These are phyloP conservation scores for Eutrema yunnanense DNA, from an alignment of 345 rosid genomes.

Conservation along the genomic window DNA sequence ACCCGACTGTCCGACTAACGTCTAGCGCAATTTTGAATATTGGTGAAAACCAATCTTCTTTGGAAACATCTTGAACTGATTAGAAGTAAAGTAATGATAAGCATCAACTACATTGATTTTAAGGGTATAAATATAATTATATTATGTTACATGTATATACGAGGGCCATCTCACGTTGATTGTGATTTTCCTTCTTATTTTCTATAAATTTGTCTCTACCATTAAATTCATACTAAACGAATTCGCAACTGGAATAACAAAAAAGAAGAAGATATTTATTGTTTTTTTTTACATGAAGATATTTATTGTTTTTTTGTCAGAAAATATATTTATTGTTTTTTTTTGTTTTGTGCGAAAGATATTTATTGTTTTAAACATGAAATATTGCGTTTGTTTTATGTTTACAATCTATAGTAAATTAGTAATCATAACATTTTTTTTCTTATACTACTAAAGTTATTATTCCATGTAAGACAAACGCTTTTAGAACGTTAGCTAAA, in stretches of 20 bases:
- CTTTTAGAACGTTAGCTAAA: neutral
- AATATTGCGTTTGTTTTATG: neutral
- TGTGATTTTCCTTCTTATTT: constrained; percentile 19
- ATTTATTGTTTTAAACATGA: neutral
- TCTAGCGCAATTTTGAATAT: too few relatives aligned
- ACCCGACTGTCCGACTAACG: too few relatives aligned
- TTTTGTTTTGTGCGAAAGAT: too few relatives aligned
- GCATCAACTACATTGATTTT: constrained; percentile 16
- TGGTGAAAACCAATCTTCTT: neutral
- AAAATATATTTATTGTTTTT: neutral
- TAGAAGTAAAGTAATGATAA: constrained; percentile 23
- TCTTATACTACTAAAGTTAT: neutral
- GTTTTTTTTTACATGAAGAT: neutral
- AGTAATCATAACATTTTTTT: neutral
- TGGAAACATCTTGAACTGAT: constrained; percentile 5
- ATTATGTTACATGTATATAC: neutral
- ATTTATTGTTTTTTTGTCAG: neutral
- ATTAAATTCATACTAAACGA: constrained; percentile 1
- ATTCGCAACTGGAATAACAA: neutral
- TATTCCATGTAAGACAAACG: neutral
- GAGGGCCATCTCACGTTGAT: constrained; percentile 14
- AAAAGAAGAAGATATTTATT: neutral
- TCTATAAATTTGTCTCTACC: neutral
- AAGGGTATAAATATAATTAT: constrained; percentile 8
- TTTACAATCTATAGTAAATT: neutral